A percentile compares a stretch with the other conserved stretches of the same genome.
Evolutionary conservation across 441 rosid genomes (phyloP).

Genomic region (Lepidium campestre): DNA sequence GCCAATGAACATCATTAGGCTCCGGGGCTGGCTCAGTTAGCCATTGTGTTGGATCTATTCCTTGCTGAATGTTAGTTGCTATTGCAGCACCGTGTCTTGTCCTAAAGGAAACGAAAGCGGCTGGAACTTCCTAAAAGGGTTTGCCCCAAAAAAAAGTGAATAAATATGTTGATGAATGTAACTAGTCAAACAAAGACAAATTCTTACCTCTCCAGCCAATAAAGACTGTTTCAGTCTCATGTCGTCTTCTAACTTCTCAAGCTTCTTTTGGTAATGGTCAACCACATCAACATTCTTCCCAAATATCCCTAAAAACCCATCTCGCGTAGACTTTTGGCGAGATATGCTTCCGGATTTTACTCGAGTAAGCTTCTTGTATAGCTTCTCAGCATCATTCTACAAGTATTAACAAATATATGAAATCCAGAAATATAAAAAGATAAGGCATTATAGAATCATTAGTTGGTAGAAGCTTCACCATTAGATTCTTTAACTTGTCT

Average conservation of each 20-base stretch:
- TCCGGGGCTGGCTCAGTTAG: constrained; percentile 87
- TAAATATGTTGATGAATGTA: neutral
- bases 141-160: constrained; percentile 16
- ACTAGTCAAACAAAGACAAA: neutral
- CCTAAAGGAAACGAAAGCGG: constrained; percentile 89
- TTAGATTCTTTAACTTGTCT: constrained; percentile 56
- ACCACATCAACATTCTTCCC: constrained; percentile 59
- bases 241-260: constrained; percentile 58
- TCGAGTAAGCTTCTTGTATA: constrained; percentile 49
- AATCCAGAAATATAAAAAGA: neutral
- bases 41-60: constrained; percentile 81
- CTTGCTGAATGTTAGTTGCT: constrained; percentile 71
- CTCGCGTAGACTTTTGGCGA: constrained; percentile 39
- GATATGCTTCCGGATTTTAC: constrained; percentile 36
- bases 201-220: constrained; percentile 56
- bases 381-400: constrained; percentile 67
- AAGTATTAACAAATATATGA: neutral
- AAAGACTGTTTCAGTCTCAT: constrained; percentile 55
- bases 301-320: constrained; percentile 67
- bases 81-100: constrained; percentile 77
- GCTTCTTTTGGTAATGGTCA: constrained; percentile 56
- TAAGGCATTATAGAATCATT: neutral
- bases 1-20: constrained; percentile 81
- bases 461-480: constrained; percentile 36
- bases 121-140: constrained; percentile 68